Evolutionary conservation across 345 rosid genomes (phyloP).

Genomic region (Gossypioides kirkii): DNA sequence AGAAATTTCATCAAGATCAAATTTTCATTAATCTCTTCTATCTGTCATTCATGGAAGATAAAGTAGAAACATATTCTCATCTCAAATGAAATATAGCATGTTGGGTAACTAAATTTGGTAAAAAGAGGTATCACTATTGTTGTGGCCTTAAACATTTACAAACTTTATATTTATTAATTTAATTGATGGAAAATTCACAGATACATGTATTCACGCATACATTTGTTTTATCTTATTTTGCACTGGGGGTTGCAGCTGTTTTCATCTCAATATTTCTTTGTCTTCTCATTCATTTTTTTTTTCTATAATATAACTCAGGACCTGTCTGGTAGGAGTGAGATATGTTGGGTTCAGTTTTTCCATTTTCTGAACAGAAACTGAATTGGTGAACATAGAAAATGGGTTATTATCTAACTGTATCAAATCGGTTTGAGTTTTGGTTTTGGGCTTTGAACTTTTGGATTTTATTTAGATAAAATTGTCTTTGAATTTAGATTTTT

Average conservation of each 20-base stretch:
- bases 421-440: no score
- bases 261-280: not conserved
- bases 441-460: no score
- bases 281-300: not conserved
- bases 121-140: slow-evolving; percentile 5
- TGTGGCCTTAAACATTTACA: slow-evolving; percentile 12
- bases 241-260: not conserved
- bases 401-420: no score
- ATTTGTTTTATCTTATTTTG: not conserved
- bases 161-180: slow-evolving; percentile 20
- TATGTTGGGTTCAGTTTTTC: no score
- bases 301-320: not conserved
- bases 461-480: no score
- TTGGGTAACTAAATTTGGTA: slow-evolving; percentile 9
- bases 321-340: not conserved
- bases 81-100: not conserved
- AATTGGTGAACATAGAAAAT: no score
- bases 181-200: slow-evolving; percentile 12
- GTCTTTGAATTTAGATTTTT: no score
- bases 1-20: not conserved
- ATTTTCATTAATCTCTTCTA: not conserved
- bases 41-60: not conserved
- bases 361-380: no score
- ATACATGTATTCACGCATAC: not conserved
- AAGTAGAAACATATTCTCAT: not conserved